Percentiles rank a stretch among this genome's conserved stretches.
Conservation (phyloP, 2,329 filamentous ascomycete species). For the Exophiala dermatitidis region DNA sequence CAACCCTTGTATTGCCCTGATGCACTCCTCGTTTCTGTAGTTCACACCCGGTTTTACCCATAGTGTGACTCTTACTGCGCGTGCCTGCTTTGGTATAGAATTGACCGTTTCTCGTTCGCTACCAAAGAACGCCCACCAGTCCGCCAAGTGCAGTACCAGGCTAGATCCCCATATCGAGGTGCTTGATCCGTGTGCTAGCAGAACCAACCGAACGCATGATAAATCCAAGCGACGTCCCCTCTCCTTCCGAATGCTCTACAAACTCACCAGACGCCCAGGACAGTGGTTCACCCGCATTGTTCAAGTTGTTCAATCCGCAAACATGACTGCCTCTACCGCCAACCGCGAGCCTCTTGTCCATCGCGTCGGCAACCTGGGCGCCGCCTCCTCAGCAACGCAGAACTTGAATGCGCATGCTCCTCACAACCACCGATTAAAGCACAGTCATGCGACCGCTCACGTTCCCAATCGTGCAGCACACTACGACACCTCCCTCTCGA, state of each 20-base stretch:
- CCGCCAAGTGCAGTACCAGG: not conserved
- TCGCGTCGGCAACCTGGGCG: constrained; percentile 5
- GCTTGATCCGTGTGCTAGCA: constrained; percentile 1
- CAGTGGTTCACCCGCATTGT: constrained; percentile 8
- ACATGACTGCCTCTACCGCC: constrained; percentile 11
- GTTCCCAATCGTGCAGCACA: constrained; percentile 31
- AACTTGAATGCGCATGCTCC: not conserved
- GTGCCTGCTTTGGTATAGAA: constrained; percentile 3
- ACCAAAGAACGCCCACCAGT: not conserved
- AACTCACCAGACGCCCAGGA: constrained; percentile 14
- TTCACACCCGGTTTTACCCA: constrained; percentile 20
- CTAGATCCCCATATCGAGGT: constrained; percentile 1
- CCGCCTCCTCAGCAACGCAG: too few species aligned
- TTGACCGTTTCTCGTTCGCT: not conserved
- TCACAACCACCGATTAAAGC: constrained; percentile 17
- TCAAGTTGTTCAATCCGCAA: constrained; percentile 13
- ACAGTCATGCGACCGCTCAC: constrained; percentile 22
- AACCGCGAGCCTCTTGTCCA: constrained; percentile 13
- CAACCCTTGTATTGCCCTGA: constrained; percentile 3
- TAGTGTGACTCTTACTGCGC: constrained; percentile 6
- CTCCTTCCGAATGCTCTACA: constrained; percentile 21
- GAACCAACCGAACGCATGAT: not conserved
- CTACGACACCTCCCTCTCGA: constrained; percentile 45
- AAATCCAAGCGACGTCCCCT: not conserved
- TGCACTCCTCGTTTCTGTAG: not conserved